Evolutionary conservation across 2,329 filamentous ascomycete genomes (phyloP).

Genomic region (Didymella sp.): DNA sequence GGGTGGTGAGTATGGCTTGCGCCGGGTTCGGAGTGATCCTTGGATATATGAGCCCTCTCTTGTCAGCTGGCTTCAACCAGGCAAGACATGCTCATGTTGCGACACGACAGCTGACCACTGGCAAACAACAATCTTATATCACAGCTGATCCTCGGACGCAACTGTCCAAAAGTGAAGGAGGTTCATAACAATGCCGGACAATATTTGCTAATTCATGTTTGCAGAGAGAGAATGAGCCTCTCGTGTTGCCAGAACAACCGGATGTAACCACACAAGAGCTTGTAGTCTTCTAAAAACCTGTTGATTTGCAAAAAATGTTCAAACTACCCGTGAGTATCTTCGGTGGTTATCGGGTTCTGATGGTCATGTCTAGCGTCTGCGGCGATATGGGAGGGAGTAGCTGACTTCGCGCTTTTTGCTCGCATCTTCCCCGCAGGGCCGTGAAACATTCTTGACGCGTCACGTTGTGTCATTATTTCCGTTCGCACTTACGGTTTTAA

Average conservation of each 20-base stretch:
- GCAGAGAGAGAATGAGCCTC: no score
- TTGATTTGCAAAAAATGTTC: no score
- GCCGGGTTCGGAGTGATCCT: not conserved
- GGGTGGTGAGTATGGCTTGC: no score
- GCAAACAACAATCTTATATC: not conserved
- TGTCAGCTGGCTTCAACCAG: not conserved
- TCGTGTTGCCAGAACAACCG: no score
- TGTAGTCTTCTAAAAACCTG: no score
- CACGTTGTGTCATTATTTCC: not conserved
- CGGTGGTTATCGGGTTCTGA: no score
- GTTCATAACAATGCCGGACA: not conserved
- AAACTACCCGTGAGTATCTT: no score
- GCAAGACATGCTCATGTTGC: not conserved
- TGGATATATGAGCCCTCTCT: not conserved
- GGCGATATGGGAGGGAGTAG: not conserved
- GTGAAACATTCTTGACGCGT: not conserved
- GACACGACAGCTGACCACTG: not conserved
- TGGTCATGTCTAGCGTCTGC: no score
- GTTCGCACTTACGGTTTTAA: not conserved
- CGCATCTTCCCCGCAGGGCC: not conserved
- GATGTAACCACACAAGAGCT: no score
- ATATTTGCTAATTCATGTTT: not conserved
- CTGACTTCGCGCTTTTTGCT: conserved; percentile 31
- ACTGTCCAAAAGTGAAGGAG: no score
- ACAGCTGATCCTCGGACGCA: not conserved